Evolutionary conservation across 495 filamentous ascomycete species (phyloP), one percentile per base, ranked within the genome.

Genomic region (Penicillium malachiteum): DNA sequence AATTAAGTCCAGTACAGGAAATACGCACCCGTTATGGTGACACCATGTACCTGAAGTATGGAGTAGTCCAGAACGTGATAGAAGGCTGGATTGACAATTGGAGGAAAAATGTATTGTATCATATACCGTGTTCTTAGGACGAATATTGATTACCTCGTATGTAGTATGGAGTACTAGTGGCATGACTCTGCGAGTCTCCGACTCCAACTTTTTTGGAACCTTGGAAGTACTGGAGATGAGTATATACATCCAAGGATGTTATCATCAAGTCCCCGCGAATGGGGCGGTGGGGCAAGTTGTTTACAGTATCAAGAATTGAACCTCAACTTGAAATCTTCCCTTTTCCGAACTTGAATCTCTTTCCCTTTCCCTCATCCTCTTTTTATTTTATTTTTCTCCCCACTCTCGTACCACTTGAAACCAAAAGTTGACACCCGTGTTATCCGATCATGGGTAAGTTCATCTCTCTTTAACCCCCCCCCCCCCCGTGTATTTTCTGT

Each of bases 381-480:
- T 63, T 38, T 26, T 26, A 26, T 54, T 38, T 33, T 37, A 49
- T 49, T 63, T 38, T 31, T 31, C 52, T 21, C 33, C 48, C 44
- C 41, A 14, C 35, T 43, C 46, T 52, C 35, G 57, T 55, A 57
- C 49, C 41, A 55, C 54, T 6, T 48, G 34, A 43, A 37, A 14
- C 42, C 38, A 16, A 21, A 26, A 26, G 21, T 26, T 26, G 21
- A 39, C 51, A 55, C 52, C 49, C 62, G 35, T 42, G 33, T 43
- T 8, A 38, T 35, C 16, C 13, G 52, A 64, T 59, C 59, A 71
- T 71, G 69, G 69, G 69, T 71, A 48, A 39, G 69, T 71, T 7
- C 33, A 34, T 37, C 7, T 37, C 34, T 37, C 7, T 37, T 13
- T 37, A 10, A 13, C 17, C 17, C 40, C 40, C 7, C 6, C 40